Evolutionary conservation across 2,329 filamentous ascomycete genomes (phyloP).

Genomic region (Xylaria hypoxylon): DNA sequence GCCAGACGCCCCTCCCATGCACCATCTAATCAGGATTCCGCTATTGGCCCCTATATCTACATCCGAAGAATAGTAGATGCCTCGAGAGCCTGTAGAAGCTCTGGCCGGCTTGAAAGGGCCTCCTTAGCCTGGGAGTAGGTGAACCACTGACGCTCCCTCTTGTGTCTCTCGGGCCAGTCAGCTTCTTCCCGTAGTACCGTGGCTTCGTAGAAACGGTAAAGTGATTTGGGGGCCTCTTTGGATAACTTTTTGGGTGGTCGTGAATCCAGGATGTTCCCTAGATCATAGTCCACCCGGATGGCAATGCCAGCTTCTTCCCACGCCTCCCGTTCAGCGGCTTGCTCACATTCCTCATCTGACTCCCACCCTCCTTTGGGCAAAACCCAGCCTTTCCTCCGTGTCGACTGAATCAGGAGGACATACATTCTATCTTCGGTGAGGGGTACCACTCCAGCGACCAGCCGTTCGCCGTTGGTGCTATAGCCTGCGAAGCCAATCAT

Average conservation of each 20-base stretch:
- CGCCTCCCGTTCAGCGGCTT: conserved; percentile 89
- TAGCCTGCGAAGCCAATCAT: conserved; percentile 75
- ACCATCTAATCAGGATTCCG: conserved; percentile 33
- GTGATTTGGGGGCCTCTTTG: conserved; percentile 69
- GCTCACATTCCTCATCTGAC: conserved; percentile 86
- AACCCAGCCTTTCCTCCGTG: conserved; percentile 91
- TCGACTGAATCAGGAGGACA: conserved; percentile 94
- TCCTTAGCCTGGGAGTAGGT: conserved; percentile 84
- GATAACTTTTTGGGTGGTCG: conserved; percentile 80
- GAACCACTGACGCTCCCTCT: conserved; percentile 91
- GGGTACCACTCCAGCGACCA: conserved; percentile 94
- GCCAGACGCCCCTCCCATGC: conserved; percentile 29
- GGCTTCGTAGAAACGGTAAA: conserved; percentile 87
- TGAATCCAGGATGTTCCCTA: conserved; percentile 87
- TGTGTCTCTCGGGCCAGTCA: conserved; percentile 94
- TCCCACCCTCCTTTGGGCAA: conserved; percentile 99
- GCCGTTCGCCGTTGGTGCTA: conserved; percentile 88
- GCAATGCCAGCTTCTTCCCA: conserved; percentile 98
- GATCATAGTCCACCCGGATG: conserved; percentile 84
- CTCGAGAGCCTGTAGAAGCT: conserved; percentile 88
- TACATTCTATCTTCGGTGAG: conserved; percentile 86
- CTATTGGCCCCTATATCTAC: conserved; percentile 38
- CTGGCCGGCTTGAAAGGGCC: conserved; percentile 80
- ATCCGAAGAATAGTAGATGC: conserved; percentile 76
- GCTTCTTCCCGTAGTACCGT: conserved; percentile 86